phyloP scores from a whole-genome alignment of 345 rosid species.

The Populus alba region DNA sequence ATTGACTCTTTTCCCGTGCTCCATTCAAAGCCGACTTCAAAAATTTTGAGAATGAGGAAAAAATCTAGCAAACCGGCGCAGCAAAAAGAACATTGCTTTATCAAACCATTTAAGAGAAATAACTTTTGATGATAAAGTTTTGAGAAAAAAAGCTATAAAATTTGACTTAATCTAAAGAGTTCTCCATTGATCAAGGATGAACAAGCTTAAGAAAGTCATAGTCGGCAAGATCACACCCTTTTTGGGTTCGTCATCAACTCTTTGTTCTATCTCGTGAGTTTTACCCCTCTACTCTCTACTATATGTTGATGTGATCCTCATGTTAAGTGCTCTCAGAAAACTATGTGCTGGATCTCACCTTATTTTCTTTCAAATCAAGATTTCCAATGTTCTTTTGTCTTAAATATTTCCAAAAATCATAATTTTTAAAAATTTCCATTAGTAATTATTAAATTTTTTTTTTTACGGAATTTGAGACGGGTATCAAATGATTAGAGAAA shows the following conservation, averaged over 20 bases:
- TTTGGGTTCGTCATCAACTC: background rate
- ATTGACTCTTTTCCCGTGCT: too few species aligned
- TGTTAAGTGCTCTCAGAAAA: background rate
- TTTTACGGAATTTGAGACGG: too few species aligned
- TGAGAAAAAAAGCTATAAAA: background rate
- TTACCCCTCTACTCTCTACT: background rate
- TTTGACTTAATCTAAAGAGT: background rate
- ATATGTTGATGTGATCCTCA: background rate
- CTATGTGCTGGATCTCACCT: background rate
- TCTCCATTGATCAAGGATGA: background rate
- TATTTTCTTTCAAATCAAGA: background rate
- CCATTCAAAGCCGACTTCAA: background rate
- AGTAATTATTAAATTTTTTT: too few species aligned
- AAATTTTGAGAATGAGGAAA: background rate
- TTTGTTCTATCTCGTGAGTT: background rate
- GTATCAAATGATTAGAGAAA: background rate
- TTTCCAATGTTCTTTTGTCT: background rate
- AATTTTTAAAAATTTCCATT: too few species aligned
- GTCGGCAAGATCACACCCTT: background rate
- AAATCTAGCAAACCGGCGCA: background rate
- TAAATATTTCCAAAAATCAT: too few species aligned
- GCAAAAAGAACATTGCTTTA: background rate
- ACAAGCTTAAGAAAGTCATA: background rate
- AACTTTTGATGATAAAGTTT: too few species aligned
- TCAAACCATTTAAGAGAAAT: background rate